Evolutionary conservation across 2,329 filamentous ascomycete species (phyloP), one percentile per base, ranked within the genome.

Genomic region (Xylariaceae sp.): DNA sequence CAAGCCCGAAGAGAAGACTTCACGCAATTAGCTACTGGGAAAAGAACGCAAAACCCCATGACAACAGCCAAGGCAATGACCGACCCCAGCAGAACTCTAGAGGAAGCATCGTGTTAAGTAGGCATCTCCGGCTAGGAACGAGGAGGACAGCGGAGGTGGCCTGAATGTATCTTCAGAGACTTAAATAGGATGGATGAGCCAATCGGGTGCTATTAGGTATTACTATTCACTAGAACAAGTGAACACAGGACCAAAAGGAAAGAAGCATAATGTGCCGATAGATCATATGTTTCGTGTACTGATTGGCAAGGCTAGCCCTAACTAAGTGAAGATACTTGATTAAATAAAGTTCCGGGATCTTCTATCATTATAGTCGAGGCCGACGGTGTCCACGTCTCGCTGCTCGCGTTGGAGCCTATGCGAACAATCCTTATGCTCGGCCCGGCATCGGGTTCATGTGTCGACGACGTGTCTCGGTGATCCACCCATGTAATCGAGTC

Each of bases 401-500:
- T 53, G 30, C 46, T 49, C 8, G 50, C 48, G 11, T 56, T 43
- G 6, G 56, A 60, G 45, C 50, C 53, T 53, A 60, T 58, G 19
- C 49, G 58, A 39, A 58, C 47, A 40, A 58, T 53, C 27, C 47
- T 59, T 27, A 56, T 51, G 6, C 40, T 54, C 40, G 57, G 47
- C 3, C 40, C 40, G 34, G 27, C 37, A 44, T 55, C 57, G 7
- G 50, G 11, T 6, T 55, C 52, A 31, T 46, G 45, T 27, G 31
- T 47, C 7, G 12, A 42, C 2, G 44, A 37, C n/a, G 12, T 26
- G 31, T 50, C 52, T 8, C 43, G 48, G 35, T 57, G 53, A 12
- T 61, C 64, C n/a, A 43, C 47, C 64, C 64, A 66, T 19, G 63
- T 50, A 41, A 67, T 57, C 1, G 61, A 51, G 27, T 60, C 60